Evolutionary conservation across 441 rosid species (phyloP), one percentile per base, ranked within the genome.

Genomic region (Metrosideros polymorpha): DNA sequence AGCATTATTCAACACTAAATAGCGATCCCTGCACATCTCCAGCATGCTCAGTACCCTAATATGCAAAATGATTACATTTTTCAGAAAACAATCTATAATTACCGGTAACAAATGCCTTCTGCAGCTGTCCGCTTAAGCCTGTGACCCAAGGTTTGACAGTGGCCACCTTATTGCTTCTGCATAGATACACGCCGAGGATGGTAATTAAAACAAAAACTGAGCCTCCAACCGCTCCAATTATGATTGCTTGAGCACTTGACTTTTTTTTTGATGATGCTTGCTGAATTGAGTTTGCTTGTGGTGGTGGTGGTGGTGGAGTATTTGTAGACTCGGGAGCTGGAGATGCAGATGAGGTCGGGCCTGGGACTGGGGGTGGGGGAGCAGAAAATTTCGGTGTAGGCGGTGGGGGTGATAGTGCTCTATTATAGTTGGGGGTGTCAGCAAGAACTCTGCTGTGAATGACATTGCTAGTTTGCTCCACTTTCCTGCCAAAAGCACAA

Each of bases 71-170:
- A 84, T 77, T 56, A 77, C 43, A 55, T 77, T n/a, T 79, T 84
- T 12, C 52, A 82, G 13, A 55, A 87, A 85, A 59, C 47, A 55
- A 32, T 43, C 63, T 71, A 79, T 35, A 29, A 76, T 89, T 92
- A 94, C 97, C 95, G 1, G 95, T 88, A 49, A 94, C 91, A 79
- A 94, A 93, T 51, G 92, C 96, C 90, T 92, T 92, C 88, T 91
- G 95, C 86, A 94, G 93, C 88, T 94, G 95, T 86, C 97, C 97
- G 2, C 97, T 94, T 84, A 94, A 89, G 86, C 95, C 95, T 19
- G 97, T 91, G 85, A 90, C 92, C 97, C 95, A 94, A 52, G 97
- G 95, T 89, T 91, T 94, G 87, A 94, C 95, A 30, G 95, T 24
- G 75, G 92, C 85, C 24, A 89, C 93, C 85, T 88, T 85, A 18